phyloP scores from a whole-genome alignment of 2,329 filamentous ascomycete species.

The Albophoma yamanashiensis region DNA sequence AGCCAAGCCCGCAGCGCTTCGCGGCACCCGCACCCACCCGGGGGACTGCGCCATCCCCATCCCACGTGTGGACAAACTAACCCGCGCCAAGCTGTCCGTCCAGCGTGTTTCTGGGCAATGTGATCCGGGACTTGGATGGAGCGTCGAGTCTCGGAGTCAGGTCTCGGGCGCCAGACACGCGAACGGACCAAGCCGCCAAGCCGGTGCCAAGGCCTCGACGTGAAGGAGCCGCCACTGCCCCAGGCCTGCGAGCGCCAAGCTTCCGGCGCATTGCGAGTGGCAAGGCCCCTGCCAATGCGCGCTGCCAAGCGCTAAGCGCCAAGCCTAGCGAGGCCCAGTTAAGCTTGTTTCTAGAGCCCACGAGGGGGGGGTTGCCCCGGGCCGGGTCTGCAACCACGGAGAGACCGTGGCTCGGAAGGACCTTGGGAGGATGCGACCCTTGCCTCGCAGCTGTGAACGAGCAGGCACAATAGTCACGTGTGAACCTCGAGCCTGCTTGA shows the following conservation, averaged over 20 bases:
- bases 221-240: background rate
- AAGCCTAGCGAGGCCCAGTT: background rate
- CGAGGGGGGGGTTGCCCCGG: background rate
- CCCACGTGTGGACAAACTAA: background rate
- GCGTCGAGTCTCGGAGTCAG: background rate
- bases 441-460: no score
- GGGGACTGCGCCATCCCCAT: background rate
- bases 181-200: background rate
- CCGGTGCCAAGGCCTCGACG: background rate
- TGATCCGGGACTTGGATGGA: background rate
- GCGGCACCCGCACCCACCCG: background rate
- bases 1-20: background rate
- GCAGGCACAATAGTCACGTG: background rate
- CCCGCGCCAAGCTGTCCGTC: background rate
- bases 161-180: background rate
- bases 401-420: no score
- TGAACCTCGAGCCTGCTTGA: background rate
- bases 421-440: background rate
- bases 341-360: background rate
- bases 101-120: background rate
- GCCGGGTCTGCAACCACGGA: background rate
- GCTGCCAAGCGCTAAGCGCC: background rate
- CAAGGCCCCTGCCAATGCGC: background rate
- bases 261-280: background rate
- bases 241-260: background rate